These are phyloP conservation scores for Ganoderma leucocontextum DNA, from an alignment of 1,284 basidiomycete genomes.

Conservation along the genomic window DNA sequence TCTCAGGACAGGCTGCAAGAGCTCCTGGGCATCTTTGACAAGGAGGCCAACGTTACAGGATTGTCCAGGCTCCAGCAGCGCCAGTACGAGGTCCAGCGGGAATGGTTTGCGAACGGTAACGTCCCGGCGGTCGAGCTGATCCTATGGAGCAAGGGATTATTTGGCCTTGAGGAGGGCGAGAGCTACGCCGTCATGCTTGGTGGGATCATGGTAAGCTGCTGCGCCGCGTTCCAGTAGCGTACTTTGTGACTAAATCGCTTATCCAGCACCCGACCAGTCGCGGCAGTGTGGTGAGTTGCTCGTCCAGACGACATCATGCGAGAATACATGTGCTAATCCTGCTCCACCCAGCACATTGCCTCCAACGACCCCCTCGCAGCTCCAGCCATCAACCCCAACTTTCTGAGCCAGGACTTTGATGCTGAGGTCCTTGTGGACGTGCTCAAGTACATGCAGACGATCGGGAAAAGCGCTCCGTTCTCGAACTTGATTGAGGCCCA, in stretches of 20 bases:
- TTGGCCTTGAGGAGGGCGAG: neutral
- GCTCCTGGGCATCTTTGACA: constrained; percentile 1
- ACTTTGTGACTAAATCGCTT: neutral
- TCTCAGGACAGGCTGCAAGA: neutral
- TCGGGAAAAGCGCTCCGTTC: constrained; percentile 13
- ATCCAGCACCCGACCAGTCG: constrained; percentile 3
- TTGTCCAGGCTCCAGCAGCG: neutral
- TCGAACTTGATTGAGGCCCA: constrained; percentile 7
- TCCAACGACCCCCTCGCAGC: constrained; percentile 14
- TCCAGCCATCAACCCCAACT: constrained; percentile 12
- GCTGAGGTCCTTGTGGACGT: constrained; percentile 7
- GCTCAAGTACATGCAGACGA: constrained; percentile 12
- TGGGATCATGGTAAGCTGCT: constrained; percentile 11
- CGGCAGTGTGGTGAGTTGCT: constrained; percentile 8
- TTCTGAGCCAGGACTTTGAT: constrained; percentile 5
- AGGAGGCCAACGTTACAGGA: neutral
- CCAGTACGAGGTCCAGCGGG: neutral
- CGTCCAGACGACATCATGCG: neutral
- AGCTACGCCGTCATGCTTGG: constrained; percentile 12
- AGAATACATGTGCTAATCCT: neutral
- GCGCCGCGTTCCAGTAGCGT: neutral
- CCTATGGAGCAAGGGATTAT: constrained; percentile 3
- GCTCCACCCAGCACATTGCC: constrained; percentile 12
- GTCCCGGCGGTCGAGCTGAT: constrained; percentile 11
- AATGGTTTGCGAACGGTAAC: constrained; percentile 3